Evolutionary conservation across 352 stramenopile species (phyloP).

Genomic region (Globisporangium cylindrosporum): DNA sequence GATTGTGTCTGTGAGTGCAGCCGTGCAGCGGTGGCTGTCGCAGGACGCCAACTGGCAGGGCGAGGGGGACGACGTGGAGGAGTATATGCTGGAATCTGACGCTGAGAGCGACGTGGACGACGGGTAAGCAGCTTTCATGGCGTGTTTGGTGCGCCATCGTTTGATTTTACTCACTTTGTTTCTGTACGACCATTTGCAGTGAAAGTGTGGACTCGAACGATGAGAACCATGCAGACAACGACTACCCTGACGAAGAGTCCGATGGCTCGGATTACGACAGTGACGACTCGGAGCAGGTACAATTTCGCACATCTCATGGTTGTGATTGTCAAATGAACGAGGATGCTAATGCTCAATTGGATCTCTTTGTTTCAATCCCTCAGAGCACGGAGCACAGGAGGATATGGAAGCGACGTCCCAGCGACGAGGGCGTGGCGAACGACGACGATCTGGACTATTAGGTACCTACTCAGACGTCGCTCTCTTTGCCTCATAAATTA

Average conservation of each 20-base stretch:
- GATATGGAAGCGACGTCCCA: slow-evolving; percentile 18
- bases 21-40: slow-evolving; percentile 75
- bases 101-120: slow-evolving; percentile 70
- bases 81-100: slow-evolving; percentile 81
- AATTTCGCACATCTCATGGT: not conserved
- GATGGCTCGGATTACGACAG: slow-evolving; percentile 32
- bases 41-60: slow-evolving; percentile 46
- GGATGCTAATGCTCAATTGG: not conserved
- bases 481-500: not conserved
- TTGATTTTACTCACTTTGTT: slow-evolving; percentile 3
- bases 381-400: slow-evolving; percentile 16
- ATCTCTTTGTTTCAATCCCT: not conserved
- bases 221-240: slow-evolving; percentile 72
- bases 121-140: slow-evolving; percentile 44
- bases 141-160: slow-evolving; percentile 16
- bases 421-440: slow-evolving; percentile 16
- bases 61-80: slow-evolving; percentile 54
- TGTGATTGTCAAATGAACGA: not conserved
- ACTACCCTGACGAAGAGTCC: slow-evolving; percentile 84
- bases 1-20: slow-evolving; percentile 68
- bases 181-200: slow-evolving; percentile 21
- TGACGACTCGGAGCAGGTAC: slow-evolving; percentile 36
- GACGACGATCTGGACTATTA: slow-evolving; percentile 16
- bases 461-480: not conserved
- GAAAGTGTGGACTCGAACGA: slow-evolving; percentile 85